phyloP scores from a whole-genome alignment of 306 rosid species.

The Citrullus colocynthis region DNA sequence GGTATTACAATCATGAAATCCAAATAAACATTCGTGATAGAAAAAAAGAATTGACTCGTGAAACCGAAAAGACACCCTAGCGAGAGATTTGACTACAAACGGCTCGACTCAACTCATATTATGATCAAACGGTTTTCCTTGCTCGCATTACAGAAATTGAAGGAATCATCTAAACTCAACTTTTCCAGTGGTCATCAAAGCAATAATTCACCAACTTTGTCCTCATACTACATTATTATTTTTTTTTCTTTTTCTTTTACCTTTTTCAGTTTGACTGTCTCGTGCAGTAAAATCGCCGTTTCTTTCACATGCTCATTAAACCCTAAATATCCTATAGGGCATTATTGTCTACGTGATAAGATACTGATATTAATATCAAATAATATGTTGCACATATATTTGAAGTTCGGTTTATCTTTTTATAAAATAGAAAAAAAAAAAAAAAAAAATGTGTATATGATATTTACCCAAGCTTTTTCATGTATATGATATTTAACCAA shows the following conservation, averaged over 20 bases:
- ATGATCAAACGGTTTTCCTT: no score
- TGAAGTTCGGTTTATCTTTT: not conserved
- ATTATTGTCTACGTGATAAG: not conserved
- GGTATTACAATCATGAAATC: no score
- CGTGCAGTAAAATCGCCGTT: not conserved
- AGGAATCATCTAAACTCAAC: not conserved
- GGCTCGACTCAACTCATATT: no score
- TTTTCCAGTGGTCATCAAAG: not conserved
- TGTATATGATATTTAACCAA: not conserved
- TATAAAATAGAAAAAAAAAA: no score
- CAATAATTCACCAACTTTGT: not conserved
- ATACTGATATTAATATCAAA: not conserved
- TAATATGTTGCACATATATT: not conserved
- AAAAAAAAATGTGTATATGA: not conserved
- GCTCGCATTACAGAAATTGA: not conserved
- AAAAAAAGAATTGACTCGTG: no score
- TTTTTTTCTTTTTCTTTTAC: no score
- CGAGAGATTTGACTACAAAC: no score
- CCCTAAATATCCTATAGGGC: not conserved
- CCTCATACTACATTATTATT: no score
- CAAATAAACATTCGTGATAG: no score
- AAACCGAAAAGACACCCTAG: no score
- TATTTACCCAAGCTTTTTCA: not conserved
- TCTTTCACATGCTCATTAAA: not conserved
- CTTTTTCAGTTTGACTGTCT: not conserved